Evolutionary conservation across 306 rosid species (phyloP).

Genomic region (Quercus dentata): DNA sequence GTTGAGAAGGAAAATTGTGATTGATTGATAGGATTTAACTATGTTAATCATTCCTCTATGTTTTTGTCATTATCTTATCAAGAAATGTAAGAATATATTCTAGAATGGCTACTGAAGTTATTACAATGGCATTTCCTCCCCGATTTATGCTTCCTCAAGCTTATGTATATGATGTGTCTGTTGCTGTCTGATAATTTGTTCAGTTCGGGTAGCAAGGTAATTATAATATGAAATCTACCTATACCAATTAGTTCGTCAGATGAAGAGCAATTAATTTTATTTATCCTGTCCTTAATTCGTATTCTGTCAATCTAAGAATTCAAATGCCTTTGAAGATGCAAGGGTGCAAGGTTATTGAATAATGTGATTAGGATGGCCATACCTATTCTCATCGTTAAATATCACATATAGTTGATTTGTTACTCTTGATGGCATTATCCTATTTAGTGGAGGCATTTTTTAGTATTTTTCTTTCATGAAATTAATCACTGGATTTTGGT

Average conservation of each 20-base stretch:
- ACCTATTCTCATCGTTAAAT: background rate
- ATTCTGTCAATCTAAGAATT: background rate
- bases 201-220: no score
- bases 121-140: background rate
- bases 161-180: no score
- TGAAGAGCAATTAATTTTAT: background rate
- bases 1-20: slow-evolving; percentile 4
- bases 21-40: background rate
- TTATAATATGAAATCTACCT: no score
- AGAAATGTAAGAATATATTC: background rate
- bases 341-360: background rate
- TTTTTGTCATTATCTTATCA: background rate
- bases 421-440: background rate
- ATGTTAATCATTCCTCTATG: background rate
- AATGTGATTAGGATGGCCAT: background rate
- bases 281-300: background rate
- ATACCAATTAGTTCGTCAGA: no score
- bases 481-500: background rate
- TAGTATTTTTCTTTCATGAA: slow-evolving; percentile 1
- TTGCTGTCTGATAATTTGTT: no score
- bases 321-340: background rate
- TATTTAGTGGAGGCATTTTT: background rate
- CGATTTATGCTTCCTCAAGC: background rate
- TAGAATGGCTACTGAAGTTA: background rate
- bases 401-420: slow-evolving; percentile 4